phyloP scores from a whole-genome alignment of 805 yeast species.

The Barnettozyma californica region DNA sequence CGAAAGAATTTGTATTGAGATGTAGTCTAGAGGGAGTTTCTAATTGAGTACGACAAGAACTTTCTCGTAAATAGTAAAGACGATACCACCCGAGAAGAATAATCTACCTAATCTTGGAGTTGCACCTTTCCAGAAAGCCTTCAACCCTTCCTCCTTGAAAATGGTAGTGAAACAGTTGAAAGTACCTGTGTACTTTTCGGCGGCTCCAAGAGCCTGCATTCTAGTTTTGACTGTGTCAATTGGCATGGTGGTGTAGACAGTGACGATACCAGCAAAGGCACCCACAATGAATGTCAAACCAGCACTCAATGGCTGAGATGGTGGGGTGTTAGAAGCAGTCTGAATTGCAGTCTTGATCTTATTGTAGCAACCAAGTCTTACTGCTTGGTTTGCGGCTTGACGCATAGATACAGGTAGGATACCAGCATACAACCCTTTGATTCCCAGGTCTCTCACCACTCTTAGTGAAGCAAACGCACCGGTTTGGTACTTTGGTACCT shows the following conservation, averaged over 20 bases:
- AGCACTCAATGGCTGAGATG: constrained; percentile 70
- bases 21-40: background rate
- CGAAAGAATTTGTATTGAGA: no score
- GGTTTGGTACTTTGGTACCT: constrained; percentile 70
- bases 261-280: constrained; percentile 81
- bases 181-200: constrained; percentile 65
- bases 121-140: constrained; percentile 96
- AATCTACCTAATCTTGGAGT: constrained; percentile 94
- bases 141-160: constrained; percentile 80
- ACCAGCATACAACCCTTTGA: constrained; percentile 83
- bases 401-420: constrained; percentile 89
- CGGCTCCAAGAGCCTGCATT: constrained; percentile 90
- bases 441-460: constrained; percentile 71
- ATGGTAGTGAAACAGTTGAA: constrained; percentile 76
- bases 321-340: constrained; percentile 57
- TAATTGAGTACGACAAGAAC: constrained; percentile 45
- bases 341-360: constrained; percentile 78
- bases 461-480: constrained; percentile 53
- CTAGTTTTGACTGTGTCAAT: constrained; percentile 94
- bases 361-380: constrained; percentile 88
- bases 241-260: constrained; percentile 93
- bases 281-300: constrained; percentile 84
- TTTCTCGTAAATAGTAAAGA: constrained; percentile 92
- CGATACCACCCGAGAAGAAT: constrained; percentile 93
- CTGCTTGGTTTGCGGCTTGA: constrained; percentile 95